phyloP scores from a whole-genome alignment of 108 stramenopile species.

The Stephanodiscus triporus region DNA sequence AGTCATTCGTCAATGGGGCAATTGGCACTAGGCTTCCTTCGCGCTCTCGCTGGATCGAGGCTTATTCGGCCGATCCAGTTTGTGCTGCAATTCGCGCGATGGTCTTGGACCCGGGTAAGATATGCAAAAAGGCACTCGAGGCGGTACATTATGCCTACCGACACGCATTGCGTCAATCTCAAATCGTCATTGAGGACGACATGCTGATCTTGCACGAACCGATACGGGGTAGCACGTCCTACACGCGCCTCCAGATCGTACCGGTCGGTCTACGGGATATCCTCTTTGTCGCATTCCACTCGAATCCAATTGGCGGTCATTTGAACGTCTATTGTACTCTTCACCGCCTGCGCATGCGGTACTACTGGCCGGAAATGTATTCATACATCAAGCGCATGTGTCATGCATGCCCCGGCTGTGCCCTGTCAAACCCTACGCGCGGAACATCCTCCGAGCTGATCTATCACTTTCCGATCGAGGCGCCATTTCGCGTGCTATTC shows the following conservation, averaged over 20 bases:
- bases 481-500: not conserved
- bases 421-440: not conserved
- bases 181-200: slow-evolving; percentile 1
- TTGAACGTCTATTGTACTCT: slow-evolving; percentile 12
- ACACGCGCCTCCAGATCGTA: slow-evolving; percentile 10
- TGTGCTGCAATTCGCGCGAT: not conserved
- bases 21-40: slow-evolving; percentile 5
- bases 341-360: slow-evolving; percentile 7
- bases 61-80: not conserved
- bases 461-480: not conserved
- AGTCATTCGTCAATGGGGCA: slow-evolving; percentile 18
- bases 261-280: slow-evolving; percentile 8
- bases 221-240: not conserved
- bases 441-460: not conserved
- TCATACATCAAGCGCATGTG: not conserved
- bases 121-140: not conserved
- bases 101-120: not conserved
- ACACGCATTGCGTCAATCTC: not conserved
- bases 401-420: not conserved
- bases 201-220: slow-evolving; percentile 9
- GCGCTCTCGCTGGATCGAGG: not conserved
- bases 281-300: slow-evolving; percentile 27
- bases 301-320: slow-evolving; percentile 17
- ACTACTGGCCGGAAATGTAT: slow-evolving; percentile 26
- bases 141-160: not conserved